A percentile compares a stretch with the other conserved stretches of the same genome.
These are phyloP conservation scores for Aspergillus carlsbadensis DNA, from an alignment of 495 filamentous ascomycete genomes.

Conservation along the genomic window DNA sequence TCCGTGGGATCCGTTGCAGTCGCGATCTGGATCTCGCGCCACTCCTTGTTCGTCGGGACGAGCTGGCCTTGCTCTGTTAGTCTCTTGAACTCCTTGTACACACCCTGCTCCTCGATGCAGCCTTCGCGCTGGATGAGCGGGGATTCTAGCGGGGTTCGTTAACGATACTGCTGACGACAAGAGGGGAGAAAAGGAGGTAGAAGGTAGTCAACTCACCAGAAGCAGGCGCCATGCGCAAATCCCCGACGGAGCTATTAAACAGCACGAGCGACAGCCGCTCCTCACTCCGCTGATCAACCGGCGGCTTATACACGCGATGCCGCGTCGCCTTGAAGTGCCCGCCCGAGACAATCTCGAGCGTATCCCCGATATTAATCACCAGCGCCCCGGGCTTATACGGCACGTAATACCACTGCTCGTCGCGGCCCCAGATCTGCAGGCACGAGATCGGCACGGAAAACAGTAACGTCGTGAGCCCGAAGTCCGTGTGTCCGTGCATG, in stretches of 20 bases:
- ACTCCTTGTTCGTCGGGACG: constrained; percentile 39
- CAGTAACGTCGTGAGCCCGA: constrained; percentile 40
- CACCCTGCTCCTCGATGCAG: constrained; percentile 40
- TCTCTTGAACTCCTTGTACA: constrained; percentile 39
- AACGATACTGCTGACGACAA: too few relatives aligned
- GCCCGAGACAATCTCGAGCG: constrained; percentile 46
- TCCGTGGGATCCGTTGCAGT: constrained; percentile 42
- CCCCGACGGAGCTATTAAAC: constrained; percentile 42
- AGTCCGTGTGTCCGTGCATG: constrained; percentile 49
- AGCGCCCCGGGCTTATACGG: constrained; percentile 44
- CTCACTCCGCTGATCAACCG: constrained; percentile 37
- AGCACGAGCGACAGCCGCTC: constrained; percentile 43
- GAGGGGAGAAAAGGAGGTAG: too few relatives aligned
- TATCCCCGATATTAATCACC: constrained; percentile 49
- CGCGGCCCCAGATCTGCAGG: constrained; percentile 43
- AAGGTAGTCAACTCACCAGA: constrained; percentile 16
- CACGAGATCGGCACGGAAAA: constrained; percentile 45
- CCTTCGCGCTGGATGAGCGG: constrained; percentile 41
- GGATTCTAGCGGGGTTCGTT: constrained; percentile 24
- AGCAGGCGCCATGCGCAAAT: constrained; percentile 35
- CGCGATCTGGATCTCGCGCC: constrained; percentile 42
- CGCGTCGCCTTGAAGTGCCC: constrained; percentile 50
- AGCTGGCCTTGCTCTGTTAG: constrained; percentile 33
- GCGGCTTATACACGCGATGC: constrained; percentile 42
- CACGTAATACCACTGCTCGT: constrained; percentile 45